phyloP scores from a whole-genome alignment of 2,329 filamentous ascomycete genomes.

The Amesomyces nigricolor region DNA sequence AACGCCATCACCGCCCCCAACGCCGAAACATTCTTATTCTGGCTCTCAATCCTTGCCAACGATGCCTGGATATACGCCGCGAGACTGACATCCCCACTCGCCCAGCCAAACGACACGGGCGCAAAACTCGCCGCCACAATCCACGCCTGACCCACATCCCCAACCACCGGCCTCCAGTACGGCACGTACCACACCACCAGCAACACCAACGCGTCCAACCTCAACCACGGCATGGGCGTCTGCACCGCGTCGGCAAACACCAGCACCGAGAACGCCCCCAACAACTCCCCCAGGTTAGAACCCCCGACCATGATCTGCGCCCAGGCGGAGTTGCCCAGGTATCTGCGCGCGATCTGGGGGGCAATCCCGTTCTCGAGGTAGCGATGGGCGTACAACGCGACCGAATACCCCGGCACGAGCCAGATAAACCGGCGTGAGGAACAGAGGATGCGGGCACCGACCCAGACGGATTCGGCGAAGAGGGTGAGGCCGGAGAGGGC shows the following conservation, averaged over 20 bases:
- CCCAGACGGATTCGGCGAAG: slow-evolving; percentile 42
- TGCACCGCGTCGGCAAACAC: slow-evolving; percentile 43
- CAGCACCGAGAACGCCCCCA: slow-evolving; percentile 44
- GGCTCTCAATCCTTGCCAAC: slow-evolving; percentile 40
- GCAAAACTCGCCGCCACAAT: slow-evolving; percentile 41
- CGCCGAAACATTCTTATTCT: slow-evolving; percentile 41
- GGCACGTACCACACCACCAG: slow-evolving; percentile 45
- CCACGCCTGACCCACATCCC: slow-evolving; percentile 41
- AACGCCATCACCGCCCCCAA: slow-evolving; percentile 48
- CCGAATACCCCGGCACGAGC: slow-evolving; percentile 44
- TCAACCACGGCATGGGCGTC: slow-evolving; percentile 47
- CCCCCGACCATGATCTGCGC: slow-evolving; percentile 46
- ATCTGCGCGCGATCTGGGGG: slow-evolving; percentile 41
- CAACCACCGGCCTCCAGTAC: slow-evolving; percentile 38
- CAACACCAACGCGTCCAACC: slow-evolving; percentile 41
- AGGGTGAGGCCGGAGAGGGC: slow-evolving; percentile 37
- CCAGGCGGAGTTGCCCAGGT: slow-evolving; percentile 44
- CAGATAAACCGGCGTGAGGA: slow-evolving; percentile 44
- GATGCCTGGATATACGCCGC: slow-evolving; percentile 47
- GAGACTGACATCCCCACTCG: slow-evolving; percentile 46
- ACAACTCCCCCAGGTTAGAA: slow-evolving; percentile 45
- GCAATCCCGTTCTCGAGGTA: slow-evolving; percentile 46
- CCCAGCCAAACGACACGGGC: slow-evolving; percentile 46
- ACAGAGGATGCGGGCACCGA: slow-evolving; percentile 42
- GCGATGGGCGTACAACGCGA: slow-evolving; percentile 45